These are phyloP conservation scores for Nitzschia sp. DNA, from an alignment of 108 stramenopile genomes.

Conservation along the genomic window DNA sequence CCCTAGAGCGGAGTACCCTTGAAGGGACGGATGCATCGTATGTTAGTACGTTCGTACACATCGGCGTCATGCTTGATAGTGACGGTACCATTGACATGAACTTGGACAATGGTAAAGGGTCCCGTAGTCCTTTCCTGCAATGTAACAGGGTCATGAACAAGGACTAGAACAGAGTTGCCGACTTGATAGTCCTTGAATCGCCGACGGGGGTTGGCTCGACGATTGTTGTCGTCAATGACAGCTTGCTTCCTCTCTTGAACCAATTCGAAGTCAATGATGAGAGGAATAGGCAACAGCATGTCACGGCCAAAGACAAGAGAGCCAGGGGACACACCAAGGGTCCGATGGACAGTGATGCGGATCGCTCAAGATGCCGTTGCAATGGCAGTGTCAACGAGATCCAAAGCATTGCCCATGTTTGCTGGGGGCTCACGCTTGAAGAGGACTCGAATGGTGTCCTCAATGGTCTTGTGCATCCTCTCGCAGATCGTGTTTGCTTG, in stretches of 20 bases:
- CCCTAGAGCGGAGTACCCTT: no score
- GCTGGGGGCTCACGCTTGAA: conserved; percentile 22
- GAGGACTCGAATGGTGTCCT: conserved; percentile 23
- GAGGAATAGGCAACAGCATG: no score
- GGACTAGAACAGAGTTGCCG: conserved; percentile 20
- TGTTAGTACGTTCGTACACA: conserved; percentile 34
- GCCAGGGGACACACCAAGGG: conserved; percentile 40
- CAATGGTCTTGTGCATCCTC: conserved; percentile 10
- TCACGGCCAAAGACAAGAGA: no score
- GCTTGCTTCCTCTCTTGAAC: no score
- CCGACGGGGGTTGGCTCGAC: neutral
- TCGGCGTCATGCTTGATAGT: conserved; percentile 20
- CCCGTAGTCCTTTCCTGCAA: conserved; percentile 25
- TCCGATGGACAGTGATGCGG: conserved; percentile 29
- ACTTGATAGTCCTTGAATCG: conserved; percentile 4
- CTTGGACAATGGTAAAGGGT: conserved; percentile 29
- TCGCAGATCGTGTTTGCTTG: conserved; percentile 31
- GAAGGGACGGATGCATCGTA: conserved; percentile 35
- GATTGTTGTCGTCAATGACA: no score
- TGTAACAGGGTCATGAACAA: conserved; percentile 30
- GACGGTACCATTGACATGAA: conserved; percentile 40
- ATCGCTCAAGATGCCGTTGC: conserved; percentile 27
- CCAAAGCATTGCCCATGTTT: neutral
- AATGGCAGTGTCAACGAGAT: neutral
- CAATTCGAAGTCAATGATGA: no score